A percentile compares a stretch with the other conserved stretches of the same genome.
phyloP scores from a whole-genome alignment of 2,329 filamentous ascomycete species.

The Fusarium tupiense region DNA sequence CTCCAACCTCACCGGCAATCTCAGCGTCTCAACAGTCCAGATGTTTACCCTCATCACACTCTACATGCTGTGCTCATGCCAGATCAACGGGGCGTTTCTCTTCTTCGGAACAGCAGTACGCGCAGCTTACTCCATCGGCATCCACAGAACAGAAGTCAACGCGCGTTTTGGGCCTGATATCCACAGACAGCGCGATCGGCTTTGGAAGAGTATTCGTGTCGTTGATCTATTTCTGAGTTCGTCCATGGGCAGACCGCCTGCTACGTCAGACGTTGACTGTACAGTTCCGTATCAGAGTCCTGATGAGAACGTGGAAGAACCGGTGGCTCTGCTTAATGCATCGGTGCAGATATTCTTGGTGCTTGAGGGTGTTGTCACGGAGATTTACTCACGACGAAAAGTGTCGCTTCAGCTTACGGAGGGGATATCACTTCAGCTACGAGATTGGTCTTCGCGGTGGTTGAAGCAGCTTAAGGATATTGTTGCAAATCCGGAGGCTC shows the following conservation, averaged over 20 bases:
- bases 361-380: conserved; percentile 59
- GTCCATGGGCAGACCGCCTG: conserved; percentile 64
- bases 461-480: conserved; percentile 55
- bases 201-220: conserved; percentile 64
- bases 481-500: conserved; percentile 36
- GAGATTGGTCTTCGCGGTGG: conserved; percentile 63
- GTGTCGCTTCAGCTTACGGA: conserved; percentile 64
- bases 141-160: conserved; percentile 65
- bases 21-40: conserved; percentile 61
- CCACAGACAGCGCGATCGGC: conserved; percentile 56
- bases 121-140: conserved; percentile 62
- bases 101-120: conserved; percentile 64
- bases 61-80: conserved; percentile 64
- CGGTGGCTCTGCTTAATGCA: conserved; percentile 59
- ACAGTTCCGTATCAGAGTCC: conserved; percentile 58
- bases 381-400: conserved; percentile 64
- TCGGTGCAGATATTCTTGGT: conserved; percentile 64
- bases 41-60: conserved; percentile 61
- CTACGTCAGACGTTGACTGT: conserved; percentile 64
- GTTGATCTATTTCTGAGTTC: conserved; percentile 63
- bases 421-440: conserved; percentile 61
- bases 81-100: conserved; percentile 64
- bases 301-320: conserved; percentile 51
- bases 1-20: conserved; percentile 55
- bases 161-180: conserved; percentile 58